phyloP scores from a whole-genome alignment of 192 early-diverging fungal genomes.

The Linderina pennispora region DNA sequence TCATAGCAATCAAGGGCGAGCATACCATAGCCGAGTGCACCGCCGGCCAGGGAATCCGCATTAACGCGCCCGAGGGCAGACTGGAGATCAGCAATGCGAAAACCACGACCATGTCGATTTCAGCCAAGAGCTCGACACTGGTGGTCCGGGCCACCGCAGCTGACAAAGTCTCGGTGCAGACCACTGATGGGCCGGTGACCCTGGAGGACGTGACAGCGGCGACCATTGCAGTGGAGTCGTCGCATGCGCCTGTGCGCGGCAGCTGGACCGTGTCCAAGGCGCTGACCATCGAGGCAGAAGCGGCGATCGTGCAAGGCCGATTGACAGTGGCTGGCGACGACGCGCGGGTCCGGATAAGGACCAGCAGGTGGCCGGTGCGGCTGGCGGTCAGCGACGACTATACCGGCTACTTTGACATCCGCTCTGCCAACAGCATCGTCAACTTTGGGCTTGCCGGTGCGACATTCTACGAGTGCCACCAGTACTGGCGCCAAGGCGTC shows the following conservation, averaged over 20 bases:
- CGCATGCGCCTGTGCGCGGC: slow-evolving; percentile 10
- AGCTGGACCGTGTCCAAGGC: slow-evolving; percentile 8
- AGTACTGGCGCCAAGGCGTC: slow-evolving; percentile 12
- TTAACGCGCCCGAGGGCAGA: slow-evolving; percentile 7
- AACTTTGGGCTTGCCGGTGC: slow-evolving; percentile 7
- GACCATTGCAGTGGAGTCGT: slow-evolving; percentile 5
- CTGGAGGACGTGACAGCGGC: slow-evolving; percentile 7
- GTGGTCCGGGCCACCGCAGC: not conserved
- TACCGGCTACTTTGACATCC: slow-evolving; percentile 17
- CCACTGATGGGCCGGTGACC: slow-evolving; percentile 1
- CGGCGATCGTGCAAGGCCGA: slow-evolving; percentile 16
- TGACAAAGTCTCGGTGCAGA: not conserved
- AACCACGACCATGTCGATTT: not conserved
- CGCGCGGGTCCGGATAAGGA: slow-evolving; percentile 3
- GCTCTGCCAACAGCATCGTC: slow-evolving; percentile 14
- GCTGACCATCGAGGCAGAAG: slow-evolving; percentile 4
- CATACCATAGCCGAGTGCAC: slow-evolving; percentile 6
- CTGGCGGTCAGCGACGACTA: slow-evolving; percentile 12
- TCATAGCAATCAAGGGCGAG: slow-evolving; percentile 12
- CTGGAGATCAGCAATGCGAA: not conserved
- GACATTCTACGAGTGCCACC: not conserved
- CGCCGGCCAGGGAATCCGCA: slow-evolving; percentile 3
- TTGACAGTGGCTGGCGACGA: not conserved
- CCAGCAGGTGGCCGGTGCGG: slow-evolving; percentile 14
- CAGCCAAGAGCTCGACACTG: not conserved